A percentile compares a stretch with the other conserved stretches of the same genome.
phyloP scores from a whole-genome alignment of 2,329 filamentous ascomycete genomes.

The Aspergillus alliaceus region DNA sequence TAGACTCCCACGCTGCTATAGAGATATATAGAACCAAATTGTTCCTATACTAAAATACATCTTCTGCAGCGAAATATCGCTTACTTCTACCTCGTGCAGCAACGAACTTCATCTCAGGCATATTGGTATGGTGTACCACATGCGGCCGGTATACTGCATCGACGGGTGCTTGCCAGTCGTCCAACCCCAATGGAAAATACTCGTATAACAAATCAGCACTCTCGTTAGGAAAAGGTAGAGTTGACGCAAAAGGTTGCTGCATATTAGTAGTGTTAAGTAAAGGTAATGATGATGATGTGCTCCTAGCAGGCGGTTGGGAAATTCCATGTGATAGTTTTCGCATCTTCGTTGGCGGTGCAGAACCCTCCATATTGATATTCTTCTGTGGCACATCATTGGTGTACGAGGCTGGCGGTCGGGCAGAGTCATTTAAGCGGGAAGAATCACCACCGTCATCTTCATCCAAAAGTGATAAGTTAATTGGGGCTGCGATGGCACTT shows the following conservation, averaged over 20 bases:
- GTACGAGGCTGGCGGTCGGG: constrained; percentile 21
- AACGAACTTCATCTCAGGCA: constrained; percentile 70
- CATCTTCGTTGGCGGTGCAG: constrained; percentile 39
- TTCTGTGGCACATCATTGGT: constrained; percentile 29
- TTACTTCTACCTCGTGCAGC: constrained; percentile 66
- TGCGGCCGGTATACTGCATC: constrained; percentile 90
- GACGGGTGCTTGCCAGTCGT: constrained; percentile 88
- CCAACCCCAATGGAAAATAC: constrained; percentile 87
- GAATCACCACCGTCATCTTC: constrained; percentile 55
- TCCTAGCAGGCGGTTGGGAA: constrained; percentile 29
- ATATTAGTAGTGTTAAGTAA: constrained; percentile 32
- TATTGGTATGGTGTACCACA: constrained; percentile 82
- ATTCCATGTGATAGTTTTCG: constrained; percentile 36
- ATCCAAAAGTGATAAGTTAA: constrained; percentile 57
- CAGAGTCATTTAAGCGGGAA: constrained; percentile 22
- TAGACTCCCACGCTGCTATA: constrained; percentile 5
- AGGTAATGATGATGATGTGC: constrained; percentile 33
- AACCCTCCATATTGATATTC: constrained; percentile 26
- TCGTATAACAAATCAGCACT: constrained; percentile 85
- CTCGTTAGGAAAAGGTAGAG: constrained; percentile 53
- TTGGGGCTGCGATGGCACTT: constrained; percentile 45
- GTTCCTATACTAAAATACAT: constrained; percentile 31
- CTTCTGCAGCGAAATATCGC: constrained; percentile 69
- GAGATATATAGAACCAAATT: constrained; percentile 7
- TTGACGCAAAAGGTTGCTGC: constrained; percentile 58